These are phyloP conservation scores for Thuidium tamariscinum DNA, from an alignment of 225 moss, liverwort and hornwort species.

Conservation along the genomic window DNA sequence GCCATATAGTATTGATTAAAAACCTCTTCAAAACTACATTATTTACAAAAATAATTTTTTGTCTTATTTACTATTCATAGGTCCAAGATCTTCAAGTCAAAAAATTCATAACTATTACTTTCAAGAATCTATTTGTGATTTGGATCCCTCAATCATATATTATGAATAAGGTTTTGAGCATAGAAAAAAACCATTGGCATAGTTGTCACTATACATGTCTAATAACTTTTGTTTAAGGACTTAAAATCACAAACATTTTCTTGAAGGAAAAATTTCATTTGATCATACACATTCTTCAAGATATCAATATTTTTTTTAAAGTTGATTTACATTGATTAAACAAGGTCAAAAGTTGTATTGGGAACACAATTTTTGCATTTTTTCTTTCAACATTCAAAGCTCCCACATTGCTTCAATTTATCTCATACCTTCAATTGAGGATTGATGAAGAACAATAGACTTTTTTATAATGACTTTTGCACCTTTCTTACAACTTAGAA, in stretches of 20 bases:
- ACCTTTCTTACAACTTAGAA: not conserved
- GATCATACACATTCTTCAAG: rapidly evolving
- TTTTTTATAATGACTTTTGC: not conserved
- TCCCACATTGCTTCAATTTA: not conserved
- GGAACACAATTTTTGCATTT: not conserved
- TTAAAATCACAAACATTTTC: not conserved
- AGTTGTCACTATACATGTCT: not conserved
- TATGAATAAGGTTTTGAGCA: not conserved
- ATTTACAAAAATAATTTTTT: not conserved
- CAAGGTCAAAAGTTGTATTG: not conserved
- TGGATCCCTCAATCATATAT: not conserved
- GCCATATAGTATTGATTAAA: rapidly evolving
- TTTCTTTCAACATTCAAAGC: not conserved
- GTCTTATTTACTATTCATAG: not conserved
- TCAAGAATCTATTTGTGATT: not conserved
- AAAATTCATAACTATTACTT: not conserved
- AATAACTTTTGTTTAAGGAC: not conserved
- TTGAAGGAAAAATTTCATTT: not conserved
- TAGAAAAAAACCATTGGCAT: not conserved
- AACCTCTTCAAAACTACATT: not conserved
- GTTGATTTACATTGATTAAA: not conserved
- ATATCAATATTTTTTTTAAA: not conserved
- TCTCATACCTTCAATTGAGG: not conserved
- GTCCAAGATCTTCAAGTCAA: not conserved
- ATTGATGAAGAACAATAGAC: not conserved